Evolutionary conservation across 805 yeast species (phyloP).

Genomic region (Dipodascopsis uninucleata): DNA sequence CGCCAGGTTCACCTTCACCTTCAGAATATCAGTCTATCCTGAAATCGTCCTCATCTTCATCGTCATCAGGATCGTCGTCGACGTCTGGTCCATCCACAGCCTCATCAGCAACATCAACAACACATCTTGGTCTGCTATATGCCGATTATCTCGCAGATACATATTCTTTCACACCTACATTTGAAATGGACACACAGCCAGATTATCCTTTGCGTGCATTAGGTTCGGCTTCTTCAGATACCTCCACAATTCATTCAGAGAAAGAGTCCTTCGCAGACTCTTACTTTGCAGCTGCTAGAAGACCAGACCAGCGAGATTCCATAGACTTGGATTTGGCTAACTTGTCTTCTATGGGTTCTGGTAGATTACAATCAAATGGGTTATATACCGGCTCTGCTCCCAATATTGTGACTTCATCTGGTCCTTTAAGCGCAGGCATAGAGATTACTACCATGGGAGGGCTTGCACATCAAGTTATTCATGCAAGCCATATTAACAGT

Average conservation of each 20-base stretch:
- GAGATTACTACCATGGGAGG: too few species aligned
- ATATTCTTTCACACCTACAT: background rate
- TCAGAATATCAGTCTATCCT: too few species aligned
- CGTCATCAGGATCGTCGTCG: slow-evolving; percentile 1
- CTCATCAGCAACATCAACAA: too few species aligned
- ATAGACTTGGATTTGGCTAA: too few species aligned
- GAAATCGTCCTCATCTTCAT: slow-evolving; percentile 1
- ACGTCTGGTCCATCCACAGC: slow-evolving; percentile 3
- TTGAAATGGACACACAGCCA: slow-evolving; percentile 1
- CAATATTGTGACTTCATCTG: too few species aligned
- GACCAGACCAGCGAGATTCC: background rate
- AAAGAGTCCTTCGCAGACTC: slow-evolving; percentile 5
- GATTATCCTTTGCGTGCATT: background rate
- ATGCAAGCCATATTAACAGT: too few species aligned
- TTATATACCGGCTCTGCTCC: too few species aligned
- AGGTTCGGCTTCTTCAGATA: background rate
- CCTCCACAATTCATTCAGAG: background rate
- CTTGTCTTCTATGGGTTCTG: too few species aligned
- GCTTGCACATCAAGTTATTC: too few species aligned
- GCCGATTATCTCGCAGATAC: slow-evolving; percentile 4
- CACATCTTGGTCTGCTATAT: background rate
- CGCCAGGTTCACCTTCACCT: too few species aligned
- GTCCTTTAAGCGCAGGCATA: too few species aligned
- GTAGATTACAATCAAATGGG: too few species aligned
- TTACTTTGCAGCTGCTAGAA: slow-evolving; percentile 2